Evolutionary conservation across 345 rosid genomes (phyloP).

Genomic region (Chamaenerion angustifolium): DNA sequence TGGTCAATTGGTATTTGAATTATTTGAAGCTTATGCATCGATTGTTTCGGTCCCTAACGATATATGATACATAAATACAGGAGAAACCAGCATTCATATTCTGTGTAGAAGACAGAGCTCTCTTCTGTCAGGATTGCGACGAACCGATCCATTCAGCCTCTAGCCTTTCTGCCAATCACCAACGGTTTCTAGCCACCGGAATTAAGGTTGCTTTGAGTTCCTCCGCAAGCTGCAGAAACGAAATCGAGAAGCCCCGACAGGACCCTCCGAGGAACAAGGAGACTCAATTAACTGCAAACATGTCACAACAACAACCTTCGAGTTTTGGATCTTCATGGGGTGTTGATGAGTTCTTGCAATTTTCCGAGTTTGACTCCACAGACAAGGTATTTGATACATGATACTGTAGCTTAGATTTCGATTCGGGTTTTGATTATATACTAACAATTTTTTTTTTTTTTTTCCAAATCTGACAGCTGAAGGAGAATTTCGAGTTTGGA

Average conservation of each 20-base stretch:
- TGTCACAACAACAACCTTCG: constrained; percentile 31
- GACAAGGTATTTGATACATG: constrained; percentile 38
- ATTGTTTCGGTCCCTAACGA: too few species aligned
- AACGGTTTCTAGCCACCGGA: constrained; percentile 81
- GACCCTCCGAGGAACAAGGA: constrained; percentile 59
- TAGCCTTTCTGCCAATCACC: constrained; percentile 79
- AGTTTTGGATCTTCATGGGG: constrained; percentile 48
- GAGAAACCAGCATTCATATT: constrained; percentile 94
- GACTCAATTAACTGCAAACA: constrained; percentile 23
- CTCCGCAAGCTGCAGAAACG: constrained; percentile 24
- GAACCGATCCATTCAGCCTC: constrained; percentile 64
- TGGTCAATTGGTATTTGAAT: too few species aligned
- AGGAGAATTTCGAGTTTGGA: constrained; percentile 64
- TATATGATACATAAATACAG: constrained; percentile 15
- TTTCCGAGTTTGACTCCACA: constrained; percentile 41
- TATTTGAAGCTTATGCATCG: too few species aligned
- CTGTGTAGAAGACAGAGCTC: constrained; percentile 96
- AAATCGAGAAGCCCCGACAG: constrained; percentile 31
- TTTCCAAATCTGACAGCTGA: constrained; percentile 19
- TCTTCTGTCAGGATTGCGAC: constrained; percentile 79
- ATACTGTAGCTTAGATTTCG: too few species aligned
- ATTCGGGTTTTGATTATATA: background rate
- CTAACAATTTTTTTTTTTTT: background rate
- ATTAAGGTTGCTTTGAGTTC: constrained; percentile 72
- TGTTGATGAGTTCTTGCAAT: constrained; percentile 72